Evolutionary conservation across 768 basidiomycete genomes (phyloP), one percentile per base, ranked within the genome.

Genomic region (Psilocybe cyanescens): DNA sequence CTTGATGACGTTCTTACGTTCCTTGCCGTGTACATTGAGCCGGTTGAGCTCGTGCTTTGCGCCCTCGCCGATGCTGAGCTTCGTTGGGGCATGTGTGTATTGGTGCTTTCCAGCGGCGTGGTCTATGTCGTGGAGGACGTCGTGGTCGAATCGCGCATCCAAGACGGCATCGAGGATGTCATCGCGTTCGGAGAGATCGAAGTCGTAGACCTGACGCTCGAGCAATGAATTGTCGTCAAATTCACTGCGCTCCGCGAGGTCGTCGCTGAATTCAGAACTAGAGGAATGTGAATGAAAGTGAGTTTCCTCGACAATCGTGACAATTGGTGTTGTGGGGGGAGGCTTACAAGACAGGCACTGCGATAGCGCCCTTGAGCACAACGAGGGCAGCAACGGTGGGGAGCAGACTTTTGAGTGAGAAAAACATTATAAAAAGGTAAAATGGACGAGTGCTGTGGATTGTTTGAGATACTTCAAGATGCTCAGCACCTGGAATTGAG

Each of bases 11-110:
- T 60, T 47, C 52, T 55, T 55, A 0, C 59, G 51, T 37, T 37
- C 51, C 29, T 60, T 53, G 19, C 59, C 59, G 19, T 60, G 59
- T 0, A 60, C n/a, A n/a, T 51, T 51, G 30, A 60, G 24, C 4
- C 47, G 45, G 31, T 54, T 47, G 52, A 60, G 59, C 29, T 60
- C 59, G 3, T 29, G 19, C 37, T 37, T 41, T 5, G 59, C 59
- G 45, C 24, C 31, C 2, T 55, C 48, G 24, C 59, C 45, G 19
- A 53, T 7, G 11, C 19, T 46, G 12, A 53, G 41, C 31, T 48
- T 54, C 1, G 59, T 58, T 2, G 28, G 28, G 14, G 28, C 49
- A 30, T 29, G 49, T 28, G 28, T 51, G 28, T 45, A 39, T 48
- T 44, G 48, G 16, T 7, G 11, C 29, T 41, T 39, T 17, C 44